Conservation (phyloP, 1,139 yeast species). For the Diutina scorzettiae region DNA sequence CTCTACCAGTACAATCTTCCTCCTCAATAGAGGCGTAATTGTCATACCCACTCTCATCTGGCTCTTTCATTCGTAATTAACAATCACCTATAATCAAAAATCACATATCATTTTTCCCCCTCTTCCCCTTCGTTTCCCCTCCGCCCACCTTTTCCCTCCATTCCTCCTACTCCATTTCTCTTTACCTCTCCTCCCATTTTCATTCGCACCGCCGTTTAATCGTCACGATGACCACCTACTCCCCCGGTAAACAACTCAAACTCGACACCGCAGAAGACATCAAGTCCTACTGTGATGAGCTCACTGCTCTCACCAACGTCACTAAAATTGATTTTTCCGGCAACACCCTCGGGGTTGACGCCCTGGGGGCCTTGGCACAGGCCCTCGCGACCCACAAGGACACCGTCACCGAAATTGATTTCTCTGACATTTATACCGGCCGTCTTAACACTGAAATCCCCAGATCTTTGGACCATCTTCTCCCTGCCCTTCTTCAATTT, state of each 20-base stretch:
- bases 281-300: constrained; percentile 46
- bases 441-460: constrained; percentile 93
- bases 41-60: no score
- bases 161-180: no score
- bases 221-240: constrained; percentile 3
- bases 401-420: constrained; percentile 53
- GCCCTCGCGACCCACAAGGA: constrained; percentile 39
- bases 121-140: no score
- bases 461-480: constrained; percentile 55
- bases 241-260: constrained; percentile 61
- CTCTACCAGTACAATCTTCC: no score
- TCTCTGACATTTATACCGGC: constrained; percentile 91
- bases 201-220: no score
- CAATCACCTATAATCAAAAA: no score
- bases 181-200: no score
- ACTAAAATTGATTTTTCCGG: constrained; percentile 74
- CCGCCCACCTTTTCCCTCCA: no score
- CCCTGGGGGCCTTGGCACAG: constrained; percentile 61
- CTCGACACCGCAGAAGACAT: constrained; percentile 67
- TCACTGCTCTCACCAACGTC: constrained; percentile 27
- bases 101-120: no score
- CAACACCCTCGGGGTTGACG: constrained; percentile 87
- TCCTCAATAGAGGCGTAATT: no score
- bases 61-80: no score
- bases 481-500: constrained; percentile 62